phyloP scores from a whole-genome alignment of 495 filamentous ascomycete species.

The Xylaria flabelliformis region DNA sequence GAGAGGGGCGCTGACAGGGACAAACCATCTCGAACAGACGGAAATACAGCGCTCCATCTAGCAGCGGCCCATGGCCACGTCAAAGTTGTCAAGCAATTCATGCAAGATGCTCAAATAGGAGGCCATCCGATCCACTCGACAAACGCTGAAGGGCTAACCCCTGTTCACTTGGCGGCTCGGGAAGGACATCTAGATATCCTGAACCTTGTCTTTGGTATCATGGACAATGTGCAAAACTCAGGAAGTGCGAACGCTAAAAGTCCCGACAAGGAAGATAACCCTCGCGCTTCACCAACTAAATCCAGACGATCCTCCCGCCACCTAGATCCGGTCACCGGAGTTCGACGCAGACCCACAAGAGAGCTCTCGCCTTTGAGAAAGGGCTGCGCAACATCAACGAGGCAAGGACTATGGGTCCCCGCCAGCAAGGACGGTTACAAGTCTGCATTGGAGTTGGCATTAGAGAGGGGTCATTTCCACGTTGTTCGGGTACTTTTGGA shows the following conservation, averaged over 20 bases:
- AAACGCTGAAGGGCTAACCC: neutral
- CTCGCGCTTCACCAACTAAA: neutral
- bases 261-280: neutral
- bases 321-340: neutral
- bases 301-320: neutral
- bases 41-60: neutral
- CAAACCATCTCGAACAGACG: neutral
- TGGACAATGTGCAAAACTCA: neutral
- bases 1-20: neutral
- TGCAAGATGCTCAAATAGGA: neutral
- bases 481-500: neutral
- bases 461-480: neutral
- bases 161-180: neutral
- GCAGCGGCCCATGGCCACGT: neutral
- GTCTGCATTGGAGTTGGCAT: neutral
- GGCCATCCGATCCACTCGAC: neutral
- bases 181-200: neutral
- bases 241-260: neutral
- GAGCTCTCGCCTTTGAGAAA: slow-evolving; percentile 1
- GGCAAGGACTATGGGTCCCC: slow-evolving; percentile 1
- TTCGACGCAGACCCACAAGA: neutral
- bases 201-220: neutral
- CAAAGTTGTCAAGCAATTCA: neutral
- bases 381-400: neutral
- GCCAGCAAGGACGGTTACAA: neutral